Conservation (phyloP, 108 stramenopile species). For the Poteriospumella lacustris region DNA sequence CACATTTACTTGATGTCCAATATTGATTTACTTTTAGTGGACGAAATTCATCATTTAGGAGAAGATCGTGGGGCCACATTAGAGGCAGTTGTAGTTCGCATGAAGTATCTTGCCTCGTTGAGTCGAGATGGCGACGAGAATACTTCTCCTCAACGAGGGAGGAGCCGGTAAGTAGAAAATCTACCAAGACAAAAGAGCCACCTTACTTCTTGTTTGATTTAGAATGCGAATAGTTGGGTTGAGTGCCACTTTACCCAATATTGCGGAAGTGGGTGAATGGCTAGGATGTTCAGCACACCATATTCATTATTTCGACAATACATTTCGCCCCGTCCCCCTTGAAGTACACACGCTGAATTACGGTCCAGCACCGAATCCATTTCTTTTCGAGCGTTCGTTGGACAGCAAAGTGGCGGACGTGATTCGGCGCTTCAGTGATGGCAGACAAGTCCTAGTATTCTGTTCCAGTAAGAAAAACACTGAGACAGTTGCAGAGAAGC, state of each 20-base stretch:
- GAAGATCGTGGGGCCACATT: slow-evolving; percentile 78
- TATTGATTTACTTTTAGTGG: slow-evolving; percentile 79
- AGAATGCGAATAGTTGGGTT: slow-evolving; percentile 76
- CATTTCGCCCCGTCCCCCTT: slow-evolving; percentile 83
- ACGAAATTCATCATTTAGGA: slow-evolving; percentile 88
- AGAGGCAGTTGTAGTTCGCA: slow-evolving; percentile 75
- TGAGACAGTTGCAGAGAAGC: too few species aligned
- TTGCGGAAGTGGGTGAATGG: slow-evolving; percentile 77
- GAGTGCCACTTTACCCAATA: slow-evolving; percentile 88
- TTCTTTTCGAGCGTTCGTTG: slow-evolving; percentile 72
- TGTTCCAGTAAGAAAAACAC: slow-evolving; percentile 89
- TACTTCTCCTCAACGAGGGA: slow-evolving; percentile 57
- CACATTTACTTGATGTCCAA: slow-evolving; percentile 75
- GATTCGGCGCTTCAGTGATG: slow-evolving; percentile 52
- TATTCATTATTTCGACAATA: slow-evolving; percentile 68
- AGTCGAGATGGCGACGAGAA: slow-evolving; percentile 25
- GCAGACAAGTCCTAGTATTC: slow-evolving; percentile 79
- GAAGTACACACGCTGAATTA: slow-evolving; percentile 62
- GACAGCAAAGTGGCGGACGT: slow-evolving; percentile 19
- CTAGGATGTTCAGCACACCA: slow-evolving; percentile 66
- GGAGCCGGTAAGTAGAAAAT: slow-evolving; percentile 49
- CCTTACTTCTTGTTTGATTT: slow-evolving; percentile 46
- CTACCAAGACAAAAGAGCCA: not conserved
- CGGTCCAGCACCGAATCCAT: slow-evolving; percentile 69
- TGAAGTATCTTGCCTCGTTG: too few species aligned